Base-by-base conservation (phyloP, 176 grass and related monocot genomes). In the Leersia perrieri region DNA sequence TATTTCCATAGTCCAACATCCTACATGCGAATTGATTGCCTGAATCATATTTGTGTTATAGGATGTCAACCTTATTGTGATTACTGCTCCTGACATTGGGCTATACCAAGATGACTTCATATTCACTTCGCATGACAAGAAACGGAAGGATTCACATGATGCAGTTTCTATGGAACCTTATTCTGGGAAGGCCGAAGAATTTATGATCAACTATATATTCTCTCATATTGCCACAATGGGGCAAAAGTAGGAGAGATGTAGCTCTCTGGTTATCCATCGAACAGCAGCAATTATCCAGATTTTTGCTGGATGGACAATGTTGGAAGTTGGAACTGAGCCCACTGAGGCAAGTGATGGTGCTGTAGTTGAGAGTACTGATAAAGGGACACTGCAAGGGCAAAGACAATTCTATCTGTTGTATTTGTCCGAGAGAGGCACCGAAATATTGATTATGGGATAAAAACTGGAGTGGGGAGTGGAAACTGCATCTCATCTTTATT, bases 191-290 rank as follows among this genome's bases (percentile, higher is more conserved):
- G 90, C 86, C 70, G 90, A 98, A 83, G 86, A 93, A 33, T 98
- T 98, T 40, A 95, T 88, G 63, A 77, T 90, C 90, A 93, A 98
- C 82, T 88, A 94, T 64, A 98, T 98, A 72, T 95, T 82, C 78
- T 12, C 92, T 95, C 96, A 98, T 81, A 95, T 95, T 57, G 96
- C 96, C 28, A 78, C 74, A 3, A 95, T 98, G 96, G 96, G 95
- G 53, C 92, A 95, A 68, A 95, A 91, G 64, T 92, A 98, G 60
- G 96, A n/a, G 92, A 44, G 92, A 88, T 60, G 86, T 93, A 42
- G 86, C 96, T 66, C 72, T 98, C 22, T 98, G 96, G 96, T 83
- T 98, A 98, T 60, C 93, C 96, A 14, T 68, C 95, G 40, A 98
- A 95, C 76, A 77, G 70, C 29, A 90, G 92, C 25, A 98, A 98